phyloP scores from a whole-genome alignment of 768 basidiomycete species.

The Trichaptum fuscoviolaceum region DNA sequence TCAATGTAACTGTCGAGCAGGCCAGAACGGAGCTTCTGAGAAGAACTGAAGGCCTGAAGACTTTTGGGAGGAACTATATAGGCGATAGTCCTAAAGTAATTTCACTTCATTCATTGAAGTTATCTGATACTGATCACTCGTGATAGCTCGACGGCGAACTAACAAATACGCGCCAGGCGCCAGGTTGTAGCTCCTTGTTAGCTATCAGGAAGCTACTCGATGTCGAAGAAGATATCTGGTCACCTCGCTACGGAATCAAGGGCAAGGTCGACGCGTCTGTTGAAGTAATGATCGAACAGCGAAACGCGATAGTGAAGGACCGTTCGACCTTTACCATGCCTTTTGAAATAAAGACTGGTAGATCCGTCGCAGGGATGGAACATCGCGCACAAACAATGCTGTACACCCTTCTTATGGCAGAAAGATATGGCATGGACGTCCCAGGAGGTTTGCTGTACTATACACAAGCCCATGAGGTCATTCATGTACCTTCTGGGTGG shows the following conservation, averaged over 20 bases:
- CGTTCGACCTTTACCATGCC: slow-evolving; percentile 43
- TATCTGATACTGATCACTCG: slow-evolving; percentile 4
- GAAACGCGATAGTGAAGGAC: slow-evolving; percentile 18
- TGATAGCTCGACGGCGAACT: slow-evolving; percentile 58
- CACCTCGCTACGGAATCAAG: slow-evolving; percentile 89
- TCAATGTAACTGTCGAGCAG: slow-evolving; percentile 52
- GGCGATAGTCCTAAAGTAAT: slow-evolving; percentile 57
- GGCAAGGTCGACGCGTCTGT: slow-evolving; percentile 95
- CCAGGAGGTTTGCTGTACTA: slow-evolving; percentile 88
- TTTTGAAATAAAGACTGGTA: slow-evolving; percentile 96
- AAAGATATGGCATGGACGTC: slow-evolving; percentile 83
- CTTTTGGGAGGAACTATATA: slow-evolving; percentile 66
- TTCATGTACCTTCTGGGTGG: slow-evolving; percentile 69
- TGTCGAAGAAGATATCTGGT: slow-evolving; percentile 97
- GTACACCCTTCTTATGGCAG: slow-evolving; percentile 85
- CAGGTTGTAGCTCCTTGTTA: slow-evolving; percentile 47
- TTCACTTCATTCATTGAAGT: neutral
- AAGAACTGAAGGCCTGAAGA: slow-evolving; percentile 58
- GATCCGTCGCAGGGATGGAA: slow-evolving; percentile 71
- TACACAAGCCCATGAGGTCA: slow-evolving; percentile 85
- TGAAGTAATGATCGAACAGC: slow-evolving; percentile 41
- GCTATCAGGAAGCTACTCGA: slow-evolving; percentile 76
- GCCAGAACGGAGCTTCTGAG: slow-evolving; percentile 57
- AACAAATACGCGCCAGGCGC: slow-evolving; percentile 55
- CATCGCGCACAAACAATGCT: slow-evolving; percentile 98